Base-by-base conservation (phyloP, 2,329 filamentous ascomycete species). In the Zymoseptoria brevis region DNA sequence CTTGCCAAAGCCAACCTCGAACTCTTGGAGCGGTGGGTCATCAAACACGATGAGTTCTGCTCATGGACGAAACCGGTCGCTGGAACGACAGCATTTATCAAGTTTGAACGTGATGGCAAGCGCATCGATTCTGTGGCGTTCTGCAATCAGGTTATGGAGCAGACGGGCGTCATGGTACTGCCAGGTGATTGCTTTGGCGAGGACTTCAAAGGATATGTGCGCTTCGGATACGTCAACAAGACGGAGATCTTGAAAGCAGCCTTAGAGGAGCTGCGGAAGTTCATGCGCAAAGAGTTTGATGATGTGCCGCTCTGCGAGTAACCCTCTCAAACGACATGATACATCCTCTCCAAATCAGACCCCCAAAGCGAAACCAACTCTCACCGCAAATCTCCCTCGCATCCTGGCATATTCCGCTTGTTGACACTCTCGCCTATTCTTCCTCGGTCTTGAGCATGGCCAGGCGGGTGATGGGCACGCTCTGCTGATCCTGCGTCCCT, bases 61-160 rank as follows among this genome's bases (percentile, higher is more conserved):
- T 81, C 81, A 1, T 94, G 88, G 87, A 79, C 85, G 4, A 87
- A 84, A 72, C 90, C 90, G 1, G 83, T 83, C 4, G 89, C 88
- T 0, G 90, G 90, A 0, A 95, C 89, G 1, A 93, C 88, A 8
- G 87, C 88, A 0, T 89, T 95, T 68, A 75, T 95, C 58, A 84
- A 82, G 66, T 90, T 95, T 64, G 78, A 77, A 56, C 79, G 80
- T 55, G 80, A 81, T 52, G 83, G 81, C 0, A 77, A 80, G 69
- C 80, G 84, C 1, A 80, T 95, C 0, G 84, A 93, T 67, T 87
- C 92, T 62, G 83, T 81, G n/a, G 78, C 78, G 3, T 87, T 96
- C 66, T 93, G 88, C 66, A 76, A 83, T 65, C 81, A 84, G 68
- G 73, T 95, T 41, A 75, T 89, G 26, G 80, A 85, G 55, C 82